Evolutionary conservation across 768 basidiomycete species (phyloP), one percentile per base, ranked within the genome.

Genomic region (Boletus fagicola): DNA sequence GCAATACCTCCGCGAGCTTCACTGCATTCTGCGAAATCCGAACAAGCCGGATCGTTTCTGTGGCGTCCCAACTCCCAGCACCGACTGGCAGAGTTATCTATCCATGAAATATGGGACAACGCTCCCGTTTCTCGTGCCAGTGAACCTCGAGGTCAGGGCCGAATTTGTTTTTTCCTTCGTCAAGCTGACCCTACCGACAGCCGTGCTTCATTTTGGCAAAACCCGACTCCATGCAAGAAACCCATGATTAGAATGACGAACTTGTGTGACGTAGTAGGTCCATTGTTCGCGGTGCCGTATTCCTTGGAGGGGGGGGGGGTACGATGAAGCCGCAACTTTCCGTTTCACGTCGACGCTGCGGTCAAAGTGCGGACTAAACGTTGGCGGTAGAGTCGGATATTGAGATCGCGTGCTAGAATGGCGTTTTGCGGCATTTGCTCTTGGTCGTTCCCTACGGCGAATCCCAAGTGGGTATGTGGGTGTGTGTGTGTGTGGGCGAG

Each of bases 291-390:
- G 49, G 24, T n/a, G 48, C 20, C 48, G 33, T 35, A 16, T 20
- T 7, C n/a, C n/a, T 26, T 50, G 16, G 15, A 9, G 20, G 16
- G 6, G 28, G 28, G 26, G 4, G 11, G 13, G 35, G 24, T 2
- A 16, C 36, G 35, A 38, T 24, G 49, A 50, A 20, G 26, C 5
- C 36, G 49, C 46, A 16, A 8, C 7, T 26, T 24, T 33, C 33
- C 24, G 49, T 50, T 50, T 50, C 49, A 50, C 36, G 49, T 50
- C 36, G 49, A 50, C 36, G 49, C 49, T 50, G 36, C 49, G 49
- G 36, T 18, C 0, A 8, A 18, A 38, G 18, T 38, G 49, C 49
- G 49, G 49, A 8, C 30, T 7, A 4, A 2, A 24, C 1, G 5
- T 12, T 49, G 48, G 48, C 33, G 48, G 15, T 16, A 16, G 16